Evolutionary conservation across 148 eudicot species (phyloP).

Genomic region (Drosera capensis): DNA sequence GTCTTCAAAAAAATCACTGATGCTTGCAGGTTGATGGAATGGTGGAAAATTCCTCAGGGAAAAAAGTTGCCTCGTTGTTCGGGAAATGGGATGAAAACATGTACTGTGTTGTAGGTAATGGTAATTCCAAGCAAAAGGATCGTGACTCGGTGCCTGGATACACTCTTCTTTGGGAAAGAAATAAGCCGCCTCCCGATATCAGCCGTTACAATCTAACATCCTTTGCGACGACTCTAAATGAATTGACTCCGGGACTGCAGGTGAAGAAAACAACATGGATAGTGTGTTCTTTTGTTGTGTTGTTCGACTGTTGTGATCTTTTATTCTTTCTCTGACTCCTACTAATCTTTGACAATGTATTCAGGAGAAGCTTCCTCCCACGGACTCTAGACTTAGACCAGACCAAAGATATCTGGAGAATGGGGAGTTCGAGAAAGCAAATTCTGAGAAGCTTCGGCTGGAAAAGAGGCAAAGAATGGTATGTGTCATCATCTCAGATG

Average conservation of each 20-base stretch:
- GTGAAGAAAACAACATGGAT: conserved; percentile 15
- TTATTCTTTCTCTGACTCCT: conserved; percentile 22
- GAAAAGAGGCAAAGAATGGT: conserved; percentile 86
- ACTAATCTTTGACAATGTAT: conserved; percentile 24
- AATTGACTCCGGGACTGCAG: conserved; percentile 77
- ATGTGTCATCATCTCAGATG: conserved; percentile 3
- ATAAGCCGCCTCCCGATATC: conserved; percentile 38
- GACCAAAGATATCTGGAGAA: conserved; percentile 90
- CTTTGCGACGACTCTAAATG: conserved; percentile 76
- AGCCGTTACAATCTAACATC: conserved; percentile 78
- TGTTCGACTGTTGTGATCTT: conserved; percentile 5
- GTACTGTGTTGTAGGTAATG: conserved; percentile 45
- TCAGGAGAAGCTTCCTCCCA: conserved; percentile 87
- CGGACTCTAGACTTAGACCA: conserved; percentile 92
- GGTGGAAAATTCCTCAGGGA: conserved; percentile 57
- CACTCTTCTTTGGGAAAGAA: conserved; percentile 55
- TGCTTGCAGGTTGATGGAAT: conserved; percentile 59
- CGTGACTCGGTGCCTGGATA: conserved; percentile 21
- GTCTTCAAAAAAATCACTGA: background rate
- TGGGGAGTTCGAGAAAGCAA: conserved; percentile 82
- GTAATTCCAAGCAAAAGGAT: conserved; percentile 37
- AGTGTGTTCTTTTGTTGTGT: conserved; percentile 8
- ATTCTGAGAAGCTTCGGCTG: conserved; percentile 76
- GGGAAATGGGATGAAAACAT: conserved; percentile 88
- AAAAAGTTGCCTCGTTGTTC: conserved; percentile 43